Evolutionary conservation across 495 filamentous ascomycete species (phyloP), one percentile per base, ranked within the genome.

Genomic region (Trichoderma orchidacearum): DNA sequence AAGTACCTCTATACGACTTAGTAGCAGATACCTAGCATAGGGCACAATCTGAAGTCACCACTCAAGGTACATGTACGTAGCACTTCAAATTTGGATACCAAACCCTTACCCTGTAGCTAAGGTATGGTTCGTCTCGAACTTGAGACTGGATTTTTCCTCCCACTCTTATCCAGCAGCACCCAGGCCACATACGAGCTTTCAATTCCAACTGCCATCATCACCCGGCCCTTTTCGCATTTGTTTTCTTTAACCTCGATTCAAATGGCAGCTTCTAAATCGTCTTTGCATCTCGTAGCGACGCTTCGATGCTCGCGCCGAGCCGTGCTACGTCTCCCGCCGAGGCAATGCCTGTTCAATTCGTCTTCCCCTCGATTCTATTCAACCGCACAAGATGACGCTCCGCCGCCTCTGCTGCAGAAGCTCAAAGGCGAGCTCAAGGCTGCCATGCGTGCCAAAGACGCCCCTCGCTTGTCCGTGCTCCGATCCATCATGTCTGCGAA

Each of bases 401-500:
- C 67, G 11, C 59, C 70, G 2, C 70, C 71, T 7, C 66, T 75
- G 5, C 64, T 74, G 18, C 59, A 66, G 45, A 77, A 66, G 61
- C 59, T 75, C 56, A 82, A 80, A 54, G 68, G 66, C 48, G 81
- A 84, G 58, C 67, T 84, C 54, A 84, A 84, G 65, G 65, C 70
- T 32, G 79, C 81, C 50, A 81, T 84, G 81, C 73, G 75, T 36
- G 69, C 68, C 41, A 84, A 83, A 65, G 78, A 81, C 60, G 67
- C 75, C 48, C 67, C 71, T 27, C 70, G 77, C 18, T 73, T 83
- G 18, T 61, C 70, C 50, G 81, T 81, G 13, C 68, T 83, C 50
- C 77, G 80, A 56, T 61, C 72, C n/a, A 62, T 83, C 55, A 69
- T 84, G 30, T 61, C 77, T 17, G 70, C 74, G 18, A 71, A 71